These are phyloP conservation scores for Pseudogymnoascus sp. DNA, from an alignment of 2,329 filamentous ascomycete genomes.

Conservation along the genomic window DNA sequence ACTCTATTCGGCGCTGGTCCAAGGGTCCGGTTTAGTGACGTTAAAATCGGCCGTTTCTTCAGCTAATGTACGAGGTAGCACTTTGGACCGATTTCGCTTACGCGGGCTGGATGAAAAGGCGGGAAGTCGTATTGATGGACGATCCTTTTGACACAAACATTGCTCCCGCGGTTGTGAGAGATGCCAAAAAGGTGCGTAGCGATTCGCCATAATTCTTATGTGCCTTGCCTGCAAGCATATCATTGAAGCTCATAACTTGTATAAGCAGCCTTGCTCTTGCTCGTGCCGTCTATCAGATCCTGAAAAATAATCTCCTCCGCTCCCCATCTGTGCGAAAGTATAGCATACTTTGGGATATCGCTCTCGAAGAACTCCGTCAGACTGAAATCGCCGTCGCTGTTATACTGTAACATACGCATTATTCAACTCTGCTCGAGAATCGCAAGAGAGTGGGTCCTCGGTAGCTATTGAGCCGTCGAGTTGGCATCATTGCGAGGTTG, in stretches of 20 bases:
- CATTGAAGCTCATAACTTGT: background rate
- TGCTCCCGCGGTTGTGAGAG: conserved; percentile 9
- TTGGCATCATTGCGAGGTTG: conserved; percentile 7
- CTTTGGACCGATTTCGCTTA: background rate
- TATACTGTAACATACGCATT: conserved; percentile 17
- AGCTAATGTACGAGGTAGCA: background rate
- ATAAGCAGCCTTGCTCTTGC: too few species aligned
- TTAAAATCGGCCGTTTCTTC: background rate
- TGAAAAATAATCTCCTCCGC: too few species aligned
- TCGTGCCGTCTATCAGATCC: too few species aligned
- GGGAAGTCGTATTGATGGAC: too few species aligned
- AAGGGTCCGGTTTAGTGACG: background rate
- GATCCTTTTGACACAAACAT: too few species aligned
- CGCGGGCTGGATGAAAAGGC: too few species aligned
- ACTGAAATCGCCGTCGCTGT: conserved; percentile 12
- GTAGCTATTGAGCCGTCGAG: conserved; percentile 8
- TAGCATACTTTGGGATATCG: conserved; percentile 14
- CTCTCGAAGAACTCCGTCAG: conserved; percentile 9
- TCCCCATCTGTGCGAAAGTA: conserved; percentile 16
- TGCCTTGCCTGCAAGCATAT: background rate
- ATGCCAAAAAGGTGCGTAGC: conserved; percentile 11
- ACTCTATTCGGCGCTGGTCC: background rate
- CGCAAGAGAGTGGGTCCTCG: conserved; percentile 10
- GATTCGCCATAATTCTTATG: too few species aligned
- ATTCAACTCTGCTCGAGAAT: background rate